phyloP scores from a whole-genome alignment of 2,329 filamentous ascomycete species.

The Fusarium nematophilum region DNA sequence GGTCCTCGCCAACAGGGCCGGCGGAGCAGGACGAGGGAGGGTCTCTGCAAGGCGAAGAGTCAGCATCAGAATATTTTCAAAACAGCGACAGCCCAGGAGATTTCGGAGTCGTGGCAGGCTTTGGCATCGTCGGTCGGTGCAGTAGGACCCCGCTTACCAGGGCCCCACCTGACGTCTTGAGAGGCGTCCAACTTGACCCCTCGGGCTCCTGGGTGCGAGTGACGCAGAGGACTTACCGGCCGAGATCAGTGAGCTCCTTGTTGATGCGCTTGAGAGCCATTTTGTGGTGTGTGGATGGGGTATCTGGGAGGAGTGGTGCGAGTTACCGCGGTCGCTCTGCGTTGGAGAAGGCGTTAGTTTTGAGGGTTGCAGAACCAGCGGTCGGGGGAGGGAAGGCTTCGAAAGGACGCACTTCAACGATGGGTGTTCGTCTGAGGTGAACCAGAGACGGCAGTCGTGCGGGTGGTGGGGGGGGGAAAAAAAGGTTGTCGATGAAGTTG shows the following conservation, averaged over 20 bases:
- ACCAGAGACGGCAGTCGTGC: slow-evolving; percentile 22
- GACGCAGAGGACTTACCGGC: slow-evolving; percentile 72
- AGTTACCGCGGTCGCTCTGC: slow-evolving; percentile 42
- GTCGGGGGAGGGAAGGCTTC: slow-evolving; percentile 25
- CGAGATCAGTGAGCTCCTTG: slow-evolving; percentile 91
- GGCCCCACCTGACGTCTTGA: slow-evolving; percentile 53
- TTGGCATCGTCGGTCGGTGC: slow-evolving; percentile 28
- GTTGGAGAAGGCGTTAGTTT: slow-evolving; percentile 41
- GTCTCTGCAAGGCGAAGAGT: slow-evolving; percentile 70
- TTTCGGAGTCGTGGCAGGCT: slow-evolving; percentile 22
- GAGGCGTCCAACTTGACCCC: slow-evolving; percentile 41
- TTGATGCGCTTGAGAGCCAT: slow-evolving; percentile 96
- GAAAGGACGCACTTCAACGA: slow-evolving; percentile 45
- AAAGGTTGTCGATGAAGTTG: slow-evolving; percentile 16
- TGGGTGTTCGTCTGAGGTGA: slow-evolving; percentile 36
- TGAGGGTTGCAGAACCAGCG: slow-evolving; percentile 26
- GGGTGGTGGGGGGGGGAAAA: not conserved
- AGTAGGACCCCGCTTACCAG: slow-evolving; percentile 50
- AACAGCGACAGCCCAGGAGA: not conserved
- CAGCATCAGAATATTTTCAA: slow-evolving; percentile 26
- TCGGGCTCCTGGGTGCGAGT: slow-evolving; percentile 29
- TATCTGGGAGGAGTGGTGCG: slow-evolving; percentile 43
- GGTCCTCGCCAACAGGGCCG: slow-evolving; percentile 94
- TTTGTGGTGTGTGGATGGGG: slow-evolving; percentile 49
- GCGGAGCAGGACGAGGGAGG: slow-evolving; percentile 99